Evolutionary conservation across 2,329 filamentous ascomycete species (phyloP).

Genomic region (Neonectria coccinea): DNA sequence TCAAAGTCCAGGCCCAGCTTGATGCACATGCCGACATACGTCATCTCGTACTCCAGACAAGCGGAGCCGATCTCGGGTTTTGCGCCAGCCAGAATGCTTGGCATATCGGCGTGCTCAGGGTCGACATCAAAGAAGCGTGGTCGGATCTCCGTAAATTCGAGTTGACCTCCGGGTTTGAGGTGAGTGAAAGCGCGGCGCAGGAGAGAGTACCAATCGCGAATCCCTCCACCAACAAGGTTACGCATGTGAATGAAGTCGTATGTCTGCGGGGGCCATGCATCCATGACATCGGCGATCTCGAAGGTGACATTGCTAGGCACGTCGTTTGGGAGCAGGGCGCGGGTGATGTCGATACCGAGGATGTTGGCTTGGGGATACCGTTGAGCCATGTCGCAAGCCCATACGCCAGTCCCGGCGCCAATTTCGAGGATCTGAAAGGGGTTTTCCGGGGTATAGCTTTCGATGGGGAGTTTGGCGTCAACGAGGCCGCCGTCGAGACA

Average conservation of each 20-base stretch:
- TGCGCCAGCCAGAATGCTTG: conserved; percentile 23
- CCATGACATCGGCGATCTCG: conserved; percentile 68
- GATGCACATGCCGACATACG: conserved; percentile 45
- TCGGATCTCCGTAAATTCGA: conserved; percentile 58
- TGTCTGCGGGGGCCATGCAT: conserved; percentile 53
- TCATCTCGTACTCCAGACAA: conserved; percentile 51
- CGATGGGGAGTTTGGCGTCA: conserved; percentile 48
- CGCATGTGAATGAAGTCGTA: conserved; percentile 59
- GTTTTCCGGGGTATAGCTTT: conserved; percentile 34
- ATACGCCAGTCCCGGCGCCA: conserved; percentile 57
- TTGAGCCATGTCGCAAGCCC: conserved; percentile 58
- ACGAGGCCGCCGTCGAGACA: conserved; percentile 50
- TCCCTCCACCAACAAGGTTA: conserved; percentile 58
- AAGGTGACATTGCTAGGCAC: conserved; percentile 71
- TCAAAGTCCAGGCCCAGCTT: conserved; percentile 54
- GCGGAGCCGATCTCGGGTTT: conserved; percentile 41
- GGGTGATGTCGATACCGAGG: conserved; percentile 56
- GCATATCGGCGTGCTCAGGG: conserved; percentile 35
- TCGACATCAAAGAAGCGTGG: conserved; percentile 56
- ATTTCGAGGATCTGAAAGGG: conserved; percentile 54
- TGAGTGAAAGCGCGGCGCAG: conserved; percentile 53
- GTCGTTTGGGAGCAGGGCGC: conserved; percentile 53
- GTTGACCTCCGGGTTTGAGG: conserved; percentile 57
- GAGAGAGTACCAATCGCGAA: conserved; percentile 55
- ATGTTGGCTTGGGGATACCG: conserved; percentile 55